Base-by-base conservation (phyloP, 345 rosid genomes). In the Gynandropsis gynandra region DNA sequence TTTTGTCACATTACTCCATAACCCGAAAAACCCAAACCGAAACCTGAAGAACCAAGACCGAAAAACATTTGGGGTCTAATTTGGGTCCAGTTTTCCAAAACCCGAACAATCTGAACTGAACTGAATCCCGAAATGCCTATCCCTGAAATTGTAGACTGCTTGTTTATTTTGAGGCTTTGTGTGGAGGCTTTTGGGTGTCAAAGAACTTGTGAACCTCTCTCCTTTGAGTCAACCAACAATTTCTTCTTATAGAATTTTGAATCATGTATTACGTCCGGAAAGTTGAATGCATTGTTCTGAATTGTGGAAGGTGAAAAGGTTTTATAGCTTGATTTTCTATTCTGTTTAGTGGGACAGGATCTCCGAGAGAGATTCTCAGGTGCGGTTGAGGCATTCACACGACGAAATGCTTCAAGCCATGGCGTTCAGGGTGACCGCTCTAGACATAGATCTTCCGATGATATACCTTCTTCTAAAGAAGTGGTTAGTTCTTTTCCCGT, bases 331-430 rank as follows among this genome's bases (percentile, higher is more conserved):
- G 21, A 21, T 34, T 41, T 68, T 21, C 20, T 20, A 10, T 56
- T 35, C 46, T 44, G 4, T 65, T 13, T 64, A 80, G 97, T 65
- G 45, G 94, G 89, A 39, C 83, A 78, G 49, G 95, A 89, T 64
- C 73, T 80, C 37, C 83, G 93, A 16, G 89, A 83, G 33, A 83
- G 80, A 76, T 76, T 83, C 37, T 71, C 88, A 7, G 94, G 96
- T 68, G 88, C 87, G 17, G 87, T 86, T 48, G 96, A 86, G 55
- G 84, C 87, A 16, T 80, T 86, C 52, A 71, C 80, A n/a, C 67
- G 96, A 53, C 71, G 80, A 48, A 86, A 76, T 62, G 71, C 65
- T 27, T 33, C 83, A 7, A 78, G 76, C 16, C 73, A 76, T 56
- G 77, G 75, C 10, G 21, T 54, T 52, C 74, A 61, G 24, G 71